Base-by-base conservation (phyloP, 2,329 filamentous ascomycete species). In the Chrysoporthe austroafricana region DNA sequence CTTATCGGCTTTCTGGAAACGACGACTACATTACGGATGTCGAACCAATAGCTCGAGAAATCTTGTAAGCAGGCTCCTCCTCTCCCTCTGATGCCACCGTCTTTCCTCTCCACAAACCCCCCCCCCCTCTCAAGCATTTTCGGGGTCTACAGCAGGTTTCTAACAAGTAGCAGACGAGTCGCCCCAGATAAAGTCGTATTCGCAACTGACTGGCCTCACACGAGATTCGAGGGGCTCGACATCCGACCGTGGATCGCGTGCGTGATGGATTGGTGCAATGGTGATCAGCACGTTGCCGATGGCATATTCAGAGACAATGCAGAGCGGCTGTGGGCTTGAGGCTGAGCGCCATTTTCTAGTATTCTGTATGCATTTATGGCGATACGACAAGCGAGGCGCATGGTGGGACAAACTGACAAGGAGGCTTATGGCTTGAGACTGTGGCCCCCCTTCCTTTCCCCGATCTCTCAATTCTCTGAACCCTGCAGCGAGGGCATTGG, bases 221-320 rank as follows among this genome's bases (percentile, higher is more conserved):
- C 88, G 3, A 79, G 87, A 14, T 89, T 85, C 68, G 84, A 88
- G 32, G 83, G 83, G 2, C 71, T 88, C 2, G 83, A 90, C 72
- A 85, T 88, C 32, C 78, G 74, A 59, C 83, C 83, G 0, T 89
- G 85, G 73, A 80, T 87, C 39, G 80, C 86, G 67, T 79, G 76
- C 63, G 84, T 86, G 61, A 73, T 89, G 65, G 78, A 83, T 16
- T 85, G 85, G 81, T 87, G 85, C 71, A 80, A 77, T 1, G 77
- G 79, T 1, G 78, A 84, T 64, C 76, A 79, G 5, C 71, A 75
- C 8, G 73, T 87, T 48, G 76, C 81, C 32, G 79, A 84, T 63
- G 81, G 82, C 61, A 73, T 90, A 0, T 88, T 90, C 71, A 80
- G 81, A 57, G 77, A 76, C 26, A 90, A 90, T 71, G 85, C 87